These are phyloP conservation scores for Dictyophora rubrovolvata DNA, from an alignment of 768 basidiomycete genomes.

Conservation along the genomic window DNA sequence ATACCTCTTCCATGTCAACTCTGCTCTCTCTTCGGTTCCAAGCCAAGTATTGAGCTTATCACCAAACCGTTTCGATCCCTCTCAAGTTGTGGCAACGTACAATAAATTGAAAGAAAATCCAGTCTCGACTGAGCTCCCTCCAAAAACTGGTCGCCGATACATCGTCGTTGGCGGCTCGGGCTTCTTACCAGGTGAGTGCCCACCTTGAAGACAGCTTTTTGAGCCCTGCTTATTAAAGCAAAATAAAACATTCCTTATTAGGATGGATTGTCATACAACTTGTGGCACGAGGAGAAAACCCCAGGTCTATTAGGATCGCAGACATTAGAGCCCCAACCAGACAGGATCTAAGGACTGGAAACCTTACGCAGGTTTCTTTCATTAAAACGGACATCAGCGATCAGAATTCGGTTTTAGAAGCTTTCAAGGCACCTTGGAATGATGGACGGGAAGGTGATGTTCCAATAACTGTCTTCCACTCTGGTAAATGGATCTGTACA, in stretches of 20 bases:
- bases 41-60: constrained; percentile 37
- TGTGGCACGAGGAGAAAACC: constrained; percentile 61
- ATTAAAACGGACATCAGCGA: constrained; percentile 51
- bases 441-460: constrained; percentile 18
- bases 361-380: constrained; percentile 45
- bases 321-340: constrained; percentile 58
- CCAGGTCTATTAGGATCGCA: constrained; percentile 50
- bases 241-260: constrained; percentile 26
- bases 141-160: constrained; percentile 63
- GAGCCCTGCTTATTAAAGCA: not conserved
- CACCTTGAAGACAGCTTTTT: not conserved
- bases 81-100: constrained; percentile 31
- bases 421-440: constrained; percentile 56
- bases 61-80: constrained; percentile 38
- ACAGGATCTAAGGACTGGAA: constrained; percentile 42
- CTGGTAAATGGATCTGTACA: not conserved
- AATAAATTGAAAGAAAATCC: constrained; percentile 25
- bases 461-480: constrained; percentile 58
- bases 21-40: constrained; percentile 40
- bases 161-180: constrained; percentile 68
- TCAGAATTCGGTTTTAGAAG: constrained; percentile 39
- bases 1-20: constrained; percentile 46
- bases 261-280: constrained; percentile 70
- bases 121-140: constrained; percentile 34
- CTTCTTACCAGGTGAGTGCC: constrained; percentile 12